Base-by-base conservation (phyloP, 2,329 filamentous ascomycete genomes). In the Xylaria polymorpha region DNA sequence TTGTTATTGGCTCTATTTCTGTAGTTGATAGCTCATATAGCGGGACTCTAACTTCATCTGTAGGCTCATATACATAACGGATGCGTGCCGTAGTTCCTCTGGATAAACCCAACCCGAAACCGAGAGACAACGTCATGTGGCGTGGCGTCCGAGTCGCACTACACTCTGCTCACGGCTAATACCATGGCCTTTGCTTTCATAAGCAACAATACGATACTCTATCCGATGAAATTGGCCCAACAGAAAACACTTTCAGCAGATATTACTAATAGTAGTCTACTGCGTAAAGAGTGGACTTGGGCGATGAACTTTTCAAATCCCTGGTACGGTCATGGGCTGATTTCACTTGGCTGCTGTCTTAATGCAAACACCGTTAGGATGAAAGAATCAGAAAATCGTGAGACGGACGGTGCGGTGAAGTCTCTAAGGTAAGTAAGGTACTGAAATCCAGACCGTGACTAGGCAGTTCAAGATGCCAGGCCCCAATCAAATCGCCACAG, bases 401-500 rank as follows among this genome's bases (percentile, higher is more conserved):
- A 61, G 66, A 67, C 56, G 61, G 66, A 67, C 56, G 1, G 20
- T 32, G 32, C 32, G 64, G 53, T 32, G 18, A 64, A 35, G 37
- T 44, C 18, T 25, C 35, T 29, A 37, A 39, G 46, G 15, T 61
- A 53, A 12, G 25, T 29, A 29, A 29, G 25, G 25, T 29, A 29
- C 32, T n/a, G 7, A 37, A 50, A 60, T n/a, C 25, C 15, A 32
- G 48, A 32, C 25, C 18, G 32, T 20, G n/a, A n/a, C 51, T 39
- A 22, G 14, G 15, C 43, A 7, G 39, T 37, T 41, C 25, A 32
- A 61, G 37, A 58, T 22, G 43, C 51, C 20, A 46, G 29, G 39
- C 46, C 39, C 61, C 57, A 69, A 62, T 66, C 14, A 57, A 58
- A 66, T 61, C n/a, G 48, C n/a, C 48, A 22, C 18, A 68, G 48